These are phyloP conservation scores for Geotrichum ghanense DNA, from an alignment of 805 yeast species.

Conservation along the genomic window DNA sequence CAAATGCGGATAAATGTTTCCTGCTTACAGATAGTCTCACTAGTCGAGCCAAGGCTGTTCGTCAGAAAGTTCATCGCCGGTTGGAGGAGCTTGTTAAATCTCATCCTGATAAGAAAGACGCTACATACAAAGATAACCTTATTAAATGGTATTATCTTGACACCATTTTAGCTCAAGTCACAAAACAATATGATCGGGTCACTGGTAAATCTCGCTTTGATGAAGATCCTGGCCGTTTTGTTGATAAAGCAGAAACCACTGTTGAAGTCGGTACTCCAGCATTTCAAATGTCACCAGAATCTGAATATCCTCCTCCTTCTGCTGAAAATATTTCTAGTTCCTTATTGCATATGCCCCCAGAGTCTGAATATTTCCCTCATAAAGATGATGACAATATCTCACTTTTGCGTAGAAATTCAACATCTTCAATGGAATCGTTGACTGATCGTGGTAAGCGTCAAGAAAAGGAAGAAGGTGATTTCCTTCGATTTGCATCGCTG, in stretches of 20 bases:
- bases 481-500: slow-evolving; percentile 7
- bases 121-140: neutral
- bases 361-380: neutral
- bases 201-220: neutral
- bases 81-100: neutral
- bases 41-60: neutral
- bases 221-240: neutral
- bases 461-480: slow-evolving; percentile 1
- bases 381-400: neutral
- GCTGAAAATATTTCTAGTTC: neutral
- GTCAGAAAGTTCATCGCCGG: neutral
- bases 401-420: neutral
- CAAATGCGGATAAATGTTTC: neutral
- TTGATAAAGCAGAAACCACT: neutral
- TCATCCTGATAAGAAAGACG: neutral
- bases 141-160: neutral
- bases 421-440: neutral
- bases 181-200: neutral
- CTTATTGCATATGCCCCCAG: neutral
- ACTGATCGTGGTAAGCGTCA: neutral
- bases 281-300: neutral
- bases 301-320: neutral
- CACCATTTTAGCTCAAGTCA: neutral
- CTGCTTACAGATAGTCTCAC: neutral
- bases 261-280: neutral